A percentile compares a stretch with the other conserved stretches of the same genome.
Conservation (phyloP, 2,329 filamentous ascomycete genomes). For the Thielaviopsis musarum region DNA sequence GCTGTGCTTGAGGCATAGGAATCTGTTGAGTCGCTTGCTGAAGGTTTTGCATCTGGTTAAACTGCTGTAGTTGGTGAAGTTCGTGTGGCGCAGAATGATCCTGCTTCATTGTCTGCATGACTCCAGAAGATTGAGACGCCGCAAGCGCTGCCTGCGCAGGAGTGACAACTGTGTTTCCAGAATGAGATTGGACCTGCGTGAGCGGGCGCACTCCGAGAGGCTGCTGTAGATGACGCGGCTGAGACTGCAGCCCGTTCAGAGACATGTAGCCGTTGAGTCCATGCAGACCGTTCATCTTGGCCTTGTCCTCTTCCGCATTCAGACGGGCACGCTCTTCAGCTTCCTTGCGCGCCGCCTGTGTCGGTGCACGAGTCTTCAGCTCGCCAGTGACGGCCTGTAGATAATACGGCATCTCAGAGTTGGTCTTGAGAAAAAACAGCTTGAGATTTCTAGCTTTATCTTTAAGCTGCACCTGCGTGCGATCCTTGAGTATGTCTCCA, state of each 20-base stretch:
- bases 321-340: slow-evolving; percentile 44
- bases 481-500: slow-evolving; percentile 69
- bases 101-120: neutral
- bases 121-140: neutral
- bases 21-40: slow-evolving; percentile 18
- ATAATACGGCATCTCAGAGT: slow-evolving; percentile 79
- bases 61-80: slow-evolving; percentile 15
- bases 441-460: slow-evolving; percentile 85
- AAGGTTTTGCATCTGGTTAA: slow-evolving; percentile 16
- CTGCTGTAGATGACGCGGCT: slow-evolving; percentile 15
- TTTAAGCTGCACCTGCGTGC: slow-evolving; percentile 82
- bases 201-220: slow-evolving; percentile 18
- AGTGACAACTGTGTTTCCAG: slow-evolving; percentile 15
- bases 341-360: slow-evolving; percentile 52
- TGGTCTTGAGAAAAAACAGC: slow-evolving; percentile 80
- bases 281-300: slow-evolving; percentile 38
- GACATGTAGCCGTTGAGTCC: slow-evolving; percentile 5
- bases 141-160: slow-evolving; percentile 12
- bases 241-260: slow-evolving; percentile 13
- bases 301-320: slow-evolving; percentile 42
- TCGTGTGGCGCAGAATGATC: slow-evolving; percentile 7
- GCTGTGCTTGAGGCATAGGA: slow-evolving; percentile 2
- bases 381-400: slow-evolving; percentile 79
- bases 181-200: slow-evolving; percentile 17
- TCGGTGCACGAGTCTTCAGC: slow-evolving; percentile 68